Conservation (phyloP, 306 rosid genomes). For the Rubus parviflorus region DNA sequence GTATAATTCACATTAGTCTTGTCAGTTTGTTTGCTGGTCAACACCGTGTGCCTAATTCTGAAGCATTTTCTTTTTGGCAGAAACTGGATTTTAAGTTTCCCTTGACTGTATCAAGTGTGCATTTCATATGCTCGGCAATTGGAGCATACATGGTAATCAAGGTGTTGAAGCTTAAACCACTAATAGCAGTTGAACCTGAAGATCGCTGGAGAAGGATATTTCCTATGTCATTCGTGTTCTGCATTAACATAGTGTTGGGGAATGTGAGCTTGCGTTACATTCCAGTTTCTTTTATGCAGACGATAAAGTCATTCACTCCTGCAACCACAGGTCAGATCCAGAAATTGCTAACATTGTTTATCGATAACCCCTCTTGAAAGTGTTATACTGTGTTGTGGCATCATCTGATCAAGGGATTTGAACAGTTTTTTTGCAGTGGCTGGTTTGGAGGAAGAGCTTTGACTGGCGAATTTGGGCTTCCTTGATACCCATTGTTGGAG, state of each 20-base stretch:
- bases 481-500: constrained; percentile 96
- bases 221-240: constrained; percentile 98
- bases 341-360: not conserved
- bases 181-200: constrained; percentile 78
- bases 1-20: not conserved
- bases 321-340: constrained; percentile 82
- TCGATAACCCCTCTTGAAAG: constrained; percentile 4
- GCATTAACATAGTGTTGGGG: constrained; percentile 93
- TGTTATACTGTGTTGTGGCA: constrained; percentile 11
- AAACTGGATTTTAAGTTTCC: constrained; percentile 99
- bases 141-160: constrained; percentile 80
- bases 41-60: not conserved
- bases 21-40: not conserved
- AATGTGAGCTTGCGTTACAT: constrained; percentile 94
- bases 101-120: constrained; percentile 78
- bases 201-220: constrained; percentile 97
- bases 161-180: constrained; percentile 84
- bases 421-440: constrained; percentile 90
- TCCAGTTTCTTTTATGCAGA: constrained; percentile 99
- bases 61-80: constrained; percentile 38
- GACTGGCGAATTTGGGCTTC: constrained; percentile 95
- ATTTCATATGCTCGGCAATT: constrained; percentile 88
- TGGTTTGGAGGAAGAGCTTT: constrained; percentile 89
- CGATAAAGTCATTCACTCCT: constrained; percentile 95
- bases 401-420: constrained; percentile 38